Percentiles rank a stretch among this genome's conserved stretches.
phyloP scores from a whole-genome alignment of 352 stramenopile genomes.

The Phytophthora brassicae region DNA sequence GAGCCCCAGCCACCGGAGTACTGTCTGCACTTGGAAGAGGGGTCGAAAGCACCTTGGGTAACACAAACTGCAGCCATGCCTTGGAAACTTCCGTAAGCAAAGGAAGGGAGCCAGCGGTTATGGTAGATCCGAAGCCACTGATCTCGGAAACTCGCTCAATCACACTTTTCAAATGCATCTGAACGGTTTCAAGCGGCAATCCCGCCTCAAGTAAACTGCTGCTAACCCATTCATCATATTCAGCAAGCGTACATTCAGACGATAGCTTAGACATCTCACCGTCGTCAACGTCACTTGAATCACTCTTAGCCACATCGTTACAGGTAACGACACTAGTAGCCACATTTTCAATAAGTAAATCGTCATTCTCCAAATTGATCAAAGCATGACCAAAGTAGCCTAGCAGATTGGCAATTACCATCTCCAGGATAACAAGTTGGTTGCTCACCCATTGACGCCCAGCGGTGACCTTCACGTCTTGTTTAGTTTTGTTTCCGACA shows the following conservation, averaged over 20 bases:
- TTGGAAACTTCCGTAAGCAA: slow-evolving; percentile 53
- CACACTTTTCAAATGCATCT: slow-evolving; percentile 67
- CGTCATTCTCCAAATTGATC: slow-evolving; percentile 56
- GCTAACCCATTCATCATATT: slow-evolving; percentile 83
- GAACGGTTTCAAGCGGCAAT: slow-evolving; percentile 53
- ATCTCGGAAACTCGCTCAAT: slow-evolving; percentile 48
- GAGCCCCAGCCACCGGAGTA: slow-evolving; percentile 10
- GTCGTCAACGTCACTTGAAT: slow-evolving; percentile 32
- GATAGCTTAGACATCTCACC: slow-evolving; percentile 49
- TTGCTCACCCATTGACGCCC: slow-evolving; percentile 43
- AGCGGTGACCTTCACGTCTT: slow-evolving; percentile 14
- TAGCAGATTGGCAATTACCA: slow-evolving; percentile 76
- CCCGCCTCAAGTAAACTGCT: slow-evolving; percentile 77
- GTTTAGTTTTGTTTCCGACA: slow-evolving; percentile 65
- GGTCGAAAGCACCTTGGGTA: slow-evolving; percentile 51
- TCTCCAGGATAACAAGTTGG: slow-evolving; percentile 71
- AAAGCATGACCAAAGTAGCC: slow-evolving; percentile 72
- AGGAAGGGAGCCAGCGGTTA: slow-evolving; percentile 22
- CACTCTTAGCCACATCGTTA: slow-evolving; percentile 44
- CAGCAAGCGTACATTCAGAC: slow-evolving; percentile 66
- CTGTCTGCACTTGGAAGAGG: slow-evolving; percentile 28
- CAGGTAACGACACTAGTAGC: slow-evolving; percentile 8
- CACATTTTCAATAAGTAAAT: slow-evolving; percentile 57
- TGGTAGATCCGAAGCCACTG: slow-evolving; percentile 38
- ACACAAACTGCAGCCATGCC: slow-evolving; percentile 62